Evolutionary conservation across 306 rosid species (phyloP), one percentile per base, ranked within the genome.

Genomic region (Begonia peltatifolia): DNA sequence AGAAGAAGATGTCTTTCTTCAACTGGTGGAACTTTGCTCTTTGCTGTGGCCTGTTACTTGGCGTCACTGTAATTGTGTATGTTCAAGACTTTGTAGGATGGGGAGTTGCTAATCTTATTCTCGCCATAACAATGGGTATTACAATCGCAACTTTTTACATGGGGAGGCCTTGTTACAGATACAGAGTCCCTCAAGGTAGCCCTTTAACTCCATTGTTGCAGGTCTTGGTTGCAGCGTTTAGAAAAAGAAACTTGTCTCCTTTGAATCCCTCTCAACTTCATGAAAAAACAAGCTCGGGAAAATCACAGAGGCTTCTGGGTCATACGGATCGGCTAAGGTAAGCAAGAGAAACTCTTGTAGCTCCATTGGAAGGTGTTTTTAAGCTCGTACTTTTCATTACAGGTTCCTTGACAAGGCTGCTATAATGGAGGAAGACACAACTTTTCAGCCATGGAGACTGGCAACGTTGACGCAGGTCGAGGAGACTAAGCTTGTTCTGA

Each of bases 1-100:
- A 44, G 17, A 78, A 80, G 56, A 87, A 83, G 71, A 80, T 87
- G 96, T 80, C 96, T 2, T 87, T 64, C 59, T 87, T 87, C 79
- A 87, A 87, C 42, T 87, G 96, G 96, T 87, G 96, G 96, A 87
- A 56, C 60, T 74, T 71, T 80, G 22, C 50, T 9, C 16, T 49
- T 49, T 49, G 48, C 6, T 44, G 48, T 2, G 55, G 55, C 2
- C 16, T 20, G 3, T 20, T 52, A 2, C 30, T 52, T 4, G 55
- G 38, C 5, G 36, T 52, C 11, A 52, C 55, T 17, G 13, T 52
- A 14, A 52, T 52, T 52, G 55, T 52, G 4, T 52, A 52, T 35
- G 23, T 52, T 22, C 38, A 52, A 52, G 55, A 52, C 36, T 17
- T 10, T 7, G 30, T 52, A 2, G 38, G 55, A 10, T 52, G 55